phyloP scores from a whole-genome alignment of 345 rosid genomes.

The Ceriops decandra region DNA sequence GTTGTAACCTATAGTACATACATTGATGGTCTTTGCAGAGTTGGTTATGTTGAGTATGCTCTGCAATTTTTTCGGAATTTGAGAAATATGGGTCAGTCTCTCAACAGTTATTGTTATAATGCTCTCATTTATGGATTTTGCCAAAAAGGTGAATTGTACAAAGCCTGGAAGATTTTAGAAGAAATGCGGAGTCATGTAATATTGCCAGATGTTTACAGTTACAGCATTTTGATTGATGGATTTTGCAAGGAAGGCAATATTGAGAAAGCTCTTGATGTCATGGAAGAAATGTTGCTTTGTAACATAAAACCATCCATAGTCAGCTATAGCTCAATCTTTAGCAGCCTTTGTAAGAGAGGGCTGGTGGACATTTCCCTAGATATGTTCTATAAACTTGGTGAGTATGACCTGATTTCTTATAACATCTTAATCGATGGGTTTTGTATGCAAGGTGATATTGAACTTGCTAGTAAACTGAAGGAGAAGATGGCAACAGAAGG shows the following conservation, averaged over 20 bases:
- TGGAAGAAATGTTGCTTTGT: slow-evolving; percentile 37
- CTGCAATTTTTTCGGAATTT: slow-evolving; percentile 24
- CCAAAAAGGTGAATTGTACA: slow-evolving; percentile 33
- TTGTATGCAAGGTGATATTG: slow-evolving; percentile 33
- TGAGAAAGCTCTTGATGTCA: slow-evolving; percentile 32
- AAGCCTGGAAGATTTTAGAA: slow-evolving; percentile 39
- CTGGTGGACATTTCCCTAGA: slow-evolving; percentile 21
- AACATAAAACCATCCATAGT: slow-evolving; percentile 39
- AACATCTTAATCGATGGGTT: slow-evolving; percentile 39
- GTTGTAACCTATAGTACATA: slow-evolving; percentile 41
- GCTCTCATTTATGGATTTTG: slow-evolving; percentile 51
- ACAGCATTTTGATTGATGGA: slow-evolving; percentile 47
- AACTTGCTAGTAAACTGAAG: slow-evolving; percentile 34
- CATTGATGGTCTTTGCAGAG: slow-evolving; percentile 46
- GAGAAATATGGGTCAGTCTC: slow-evolving; percentile 20
- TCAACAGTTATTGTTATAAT: slow-evolving; percentile 49
- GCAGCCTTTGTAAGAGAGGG: slow-evolving; percentile 35
- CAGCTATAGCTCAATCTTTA: slow-evolving; percentile 35
- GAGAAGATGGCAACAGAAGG: slow-evolving; percentile 37
- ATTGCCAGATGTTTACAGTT: slow-evolving; percentile 44
- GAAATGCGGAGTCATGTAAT: slow-evolving; percentile 42
- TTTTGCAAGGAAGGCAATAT: slow-evolving; percentile 43
- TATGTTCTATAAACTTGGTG: slow-evolving; percentile 27
- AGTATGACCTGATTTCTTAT: slow-evolving; percentile 33
- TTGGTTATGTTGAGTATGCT: slow-evolving; percentile 35